A percentile compares a stretch with the other conserved stretches of the same genome.
Conservation (phyloP, 2,329 filamentous ascomycete species). For the Periconia digitata region DNA sequence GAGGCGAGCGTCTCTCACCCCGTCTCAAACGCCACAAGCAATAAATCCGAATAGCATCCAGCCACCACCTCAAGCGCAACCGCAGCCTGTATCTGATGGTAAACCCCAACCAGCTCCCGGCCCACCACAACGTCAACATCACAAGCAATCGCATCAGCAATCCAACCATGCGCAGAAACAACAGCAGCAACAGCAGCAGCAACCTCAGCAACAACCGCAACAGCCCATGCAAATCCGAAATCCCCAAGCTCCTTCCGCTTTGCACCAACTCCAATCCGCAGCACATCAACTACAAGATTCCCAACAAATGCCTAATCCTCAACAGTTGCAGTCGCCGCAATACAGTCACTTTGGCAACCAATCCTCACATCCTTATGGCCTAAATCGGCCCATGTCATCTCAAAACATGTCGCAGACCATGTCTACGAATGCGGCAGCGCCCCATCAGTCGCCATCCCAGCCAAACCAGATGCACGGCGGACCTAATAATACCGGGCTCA, state of each 20-base stretch:
- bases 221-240: constrained; percentile 13
- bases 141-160: no score
- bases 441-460: constrained; percentile 19
- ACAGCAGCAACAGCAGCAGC: constrained; percentile 12
- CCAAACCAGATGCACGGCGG: constrained; percentile 18
- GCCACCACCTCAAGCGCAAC: constrained; percentile 19
- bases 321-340: constrained; percentile 12
- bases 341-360: constrained; percentile 25
- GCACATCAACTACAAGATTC: constrained; percentile 19
- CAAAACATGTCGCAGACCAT: constrained; percentile 10
- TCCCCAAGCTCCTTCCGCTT: constrained; percentile 10
- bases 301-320: constrained; percentile 5
- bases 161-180: no score
- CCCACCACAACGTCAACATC: constrained; percentile 10
- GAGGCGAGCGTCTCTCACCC: constrained; percentile 25
- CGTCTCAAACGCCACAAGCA: constrained; percentile 27
- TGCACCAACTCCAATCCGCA: constrained; percentile 22
- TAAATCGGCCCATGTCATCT: constrained; percentile 23
- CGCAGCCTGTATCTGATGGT: constrained; percentile 9
- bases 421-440: constrained; percentile 3
- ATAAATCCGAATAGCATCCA: background rate
- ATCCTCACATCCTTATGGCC: constrained; percentile 22
- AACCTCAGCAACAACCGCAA: constrained; percentile 11
- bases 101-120: constrained; percentile 13
- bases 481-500: constrained; percentile 11